Base-by-base conservation (phyloP, 2,329 filamentous ascomycete species). In the Colletotrichum sp. region DNA sequence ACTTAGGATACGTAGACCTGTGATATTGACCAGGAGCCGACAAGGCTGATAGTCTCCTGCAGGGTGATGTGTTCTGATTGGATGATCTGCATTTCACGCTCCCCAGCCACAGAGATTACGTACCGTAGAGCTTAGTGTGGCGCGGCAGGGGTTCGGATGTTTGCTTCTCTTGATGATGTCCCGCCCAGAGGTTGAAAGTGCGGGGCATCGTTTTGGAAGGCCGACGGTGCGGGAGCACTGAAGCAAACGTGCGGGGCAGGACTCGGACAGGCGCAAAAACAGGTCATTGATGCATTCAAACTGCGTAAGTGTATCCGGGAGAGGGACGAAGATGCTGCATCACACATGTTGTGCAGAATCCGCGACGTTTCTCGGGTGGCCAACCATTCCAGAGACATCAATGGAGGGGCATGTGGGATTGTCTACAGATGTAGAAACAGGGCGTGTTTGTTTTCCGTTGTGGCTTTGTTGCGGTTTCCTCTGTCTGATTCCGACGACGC, bases 181-280 rank as follows among this genome's bases (percentile, higher is more conserved):
- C 43, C 43, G 32, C 27, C 27, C 39, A n/a, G 43, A 58, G 18
- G 18, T 34, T 30, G 28, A 36, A 52, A 67, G 39, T 75, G 73
- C 69, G 62, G 73, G 73, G 69, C 73, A 72, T 32, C 39, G 56
- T 72, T 66, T 43, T 28, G 58, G 69, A 66, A 58, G 61, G 55
- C 69, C 48, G 56, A 56, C 48, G 52, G 52, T 68, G n/a, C 43
- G 43, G 43, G 43, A 52, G 12, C 43, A 52, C n/a, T 52, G 43
- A 70, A 71, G 58, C 73, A 75, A 67, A 67, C 73, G 68, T 75
- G 73, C 73, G 73, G 73, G 73, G 73, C 73, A 75, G 25, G 36
- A 36, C 22, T 72, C 39, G 32, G 30, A 55, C 66, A 52, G 52
- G 43, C 30, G n/a, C 32, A 52, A 43, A 66, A 71, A 60, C 48